Evolutionary conservation across 2,329 filamentous ascomycete species (phyloP).

Genomic region (Aaosphaeria arxii): DNA sequence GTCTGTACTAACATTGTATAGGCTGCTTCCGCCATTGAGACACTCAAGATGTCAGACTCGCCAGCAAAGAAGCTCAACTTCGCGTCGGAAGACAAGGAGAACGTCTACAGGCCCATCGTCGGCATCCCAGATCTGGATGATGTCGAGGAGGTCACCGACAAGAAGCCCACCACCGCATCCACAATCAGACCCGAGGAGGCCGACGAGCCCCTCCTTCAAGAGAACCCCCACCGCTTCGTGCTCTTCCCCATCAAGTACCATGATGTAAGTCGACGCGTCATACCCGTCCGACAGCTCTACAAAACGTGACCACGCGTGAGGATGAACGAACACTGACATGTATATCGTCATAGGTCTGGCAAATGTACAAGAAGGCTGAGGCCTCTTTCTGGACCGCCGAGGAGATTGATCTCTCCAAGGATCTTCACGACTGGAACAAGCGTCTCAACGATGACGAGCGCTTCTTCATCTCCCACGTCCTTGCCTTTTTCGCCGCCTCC

Average conservation of each 20-base stretch:
- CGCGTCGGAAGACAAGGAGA: slow-evolving; percentile 74
- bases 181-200: slow-evolving; percentile 65
- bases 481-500: slow-evolving; percentile 98
- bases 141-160: slow-evolving; percentile 31
- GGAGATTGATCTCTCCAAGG: slow-evolving; percentile 98
- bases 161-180: slow-evolving; percentile 54
- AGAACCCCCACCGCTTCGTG: slow-evolving; percentile 95
- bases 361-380: slow-evolving; percentile 99
- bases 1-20: slow-evolving; percentile 46
- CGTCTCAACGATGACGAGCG: slow-evolving; percentile 93
- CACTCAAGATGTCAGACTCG: slow-evolving; percentile 83
- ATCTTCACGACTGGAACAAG: slow-evolving; percentile 99
- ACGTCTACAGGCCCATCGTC: slow-evolving; percentile 60
- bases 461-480: slow-evolving; percentile 97
- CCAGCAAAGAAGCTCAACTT: slow-evolving; percentile 90
- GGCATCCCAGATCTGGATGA: slow-evolving; percentile 46
- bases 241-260: slow-evolving; percentile 99
- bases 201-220: slow-evolving; percentile 87
- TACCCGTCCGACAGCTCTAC: background rate
- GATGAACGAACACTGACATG: too few relatives aligned
- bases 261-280: slow-evolving; percentile 70
- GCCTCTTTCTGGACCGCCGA: slow-evolving; percentile 99
- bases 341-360: slow-evolving; percentile 74
- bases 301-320: too few relatives aligned
- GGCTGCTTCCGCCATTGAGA: slow-evolving; percentile 83